Evolutionary conservation across 768 basidiomycete genomes (phyloP).

Genomic region (Erythrobasidium yunnanense): DNA sequence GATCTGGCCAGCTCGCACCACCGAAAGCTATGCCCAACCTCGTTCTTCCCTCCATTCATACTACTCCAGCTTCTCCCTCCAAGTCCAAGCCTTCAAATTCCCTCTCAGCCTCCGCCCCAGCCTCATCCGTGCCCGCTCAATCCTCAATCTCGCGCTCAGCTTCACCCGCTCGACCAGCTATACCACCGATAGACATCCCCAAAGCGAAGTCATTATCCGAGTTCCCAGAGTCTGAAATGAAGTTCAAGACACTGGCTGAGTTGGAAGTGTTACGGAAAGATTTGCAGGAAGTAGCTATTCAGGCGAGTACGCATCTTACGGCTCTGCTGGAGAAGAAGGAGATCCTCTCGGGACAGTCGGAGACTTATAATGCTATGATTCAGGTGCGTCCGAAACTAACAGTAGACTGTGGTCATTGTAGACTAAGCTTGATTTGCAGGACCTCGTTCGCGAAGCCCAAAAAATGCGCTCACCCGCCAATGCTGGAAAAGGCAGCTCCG

Average conservation of each 20-base stretch:
- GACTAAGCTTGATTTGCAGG: not conserved
- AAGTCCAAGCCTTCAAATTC: not conserved
- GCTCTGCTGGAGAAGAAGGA: slow-evolving; percentile 22
- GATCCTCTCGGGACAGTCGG: slow-evolving; percentile 24
- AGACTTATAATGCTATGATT: slow-evolving; percentile 29
- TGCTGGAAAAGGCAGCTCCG: not conserved
- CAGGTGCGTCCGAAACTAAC: slow-evolving; percentile 1
- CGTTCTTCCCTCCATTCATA: slow-evolving; percentile 16
- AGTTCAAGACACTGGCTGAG: not conserved
- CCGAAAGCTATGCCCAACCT: slow-evolving; percentile 4
- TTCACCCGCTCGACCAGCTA: not conserved
- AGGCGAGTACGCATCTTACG: slow-evolving; percentile 19
- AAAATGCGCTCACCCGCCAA: not conserved
- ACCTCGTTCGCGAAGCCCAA: slow-evolving; percentile 11
- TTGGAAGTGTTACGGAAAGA: slow-evolving; percentile 3
- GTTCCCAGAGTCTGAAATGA: slow-evolving; percentile 4
- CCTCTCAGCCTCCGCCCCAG: not conserved
- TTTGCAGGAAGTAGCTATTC: slow-evolving; percentile 4
- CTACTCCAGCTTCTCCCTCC: slow-evolving; percentile 16
- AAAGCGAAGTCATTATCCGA: not conserved
- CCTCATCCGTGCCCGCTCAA: slow-evolving; percentile 2
- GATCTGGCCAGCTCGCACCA: slow-evolving; percentile 1
- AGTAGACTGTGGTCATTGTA: not conserved
- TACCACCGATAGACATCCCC: slow-evolving; percentile 11
- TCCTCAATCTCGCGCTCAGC: not conserved